A percentile compares a stretch with the other conserved stretches of the same genome.
phyloP scores from a whole-genome alignment of 257 asterid genomes.

The Gardenia jasminoides region DNA sequence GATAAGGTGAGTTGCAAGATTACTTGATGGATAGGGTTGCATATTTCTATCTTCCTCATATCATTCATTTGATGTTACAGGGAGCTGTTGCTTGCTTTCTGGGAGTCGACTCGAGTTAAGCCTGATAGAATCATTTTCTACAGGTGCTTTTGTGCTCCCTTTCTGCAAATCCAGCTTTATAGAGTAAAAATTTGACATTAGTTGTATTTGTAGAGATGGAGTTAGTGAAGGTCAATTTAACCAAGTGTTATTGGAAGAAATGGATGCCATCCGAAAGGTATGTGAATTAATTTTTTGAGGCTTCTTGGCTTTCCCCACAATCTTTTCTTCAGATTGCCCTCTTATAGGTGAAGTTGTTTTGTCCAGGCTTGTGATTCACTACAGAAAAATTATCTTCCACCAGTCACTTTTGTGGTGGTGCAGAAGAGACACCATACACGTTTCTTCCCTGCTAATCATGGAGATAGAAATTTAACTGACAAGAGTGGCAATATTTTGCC shows the following conservation, averaged over 20 bases:
- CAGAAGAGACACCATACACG: conserved; percentile 97
- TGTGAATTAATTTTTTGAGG: too few species aligned
- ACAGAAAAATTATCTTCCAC: conserved; percentile 49
- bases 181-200: background rate
- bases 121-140: conserved; percentile 72
- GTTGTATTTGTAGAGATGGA: conserved; percentile 62
- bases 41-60: background rate
- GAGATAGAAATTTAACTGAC: conserved; percentile 44
- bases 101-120: conserved; percentile 30
- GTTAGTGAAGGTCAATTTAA: conserved; percentile 83
- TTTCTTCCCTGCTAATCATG: conserved; percentile 55
- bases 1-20: conserved; percentile 44
- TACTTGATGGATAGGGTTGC: background rate
- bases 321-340: background rate
- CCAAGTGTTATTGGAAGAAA: conserved; percentile 66
- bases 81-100: conserved; percentile 54
- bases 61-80: conserved; percentile 34
- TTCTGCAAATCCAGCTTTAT: background rate
- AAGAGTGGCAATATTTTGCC: conserved; percentile 87
- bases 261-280: conserved; percentile 72
- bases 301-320: too few species aligned
- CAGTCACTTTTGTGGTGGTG: conserved; percentile 74
- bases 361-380: conserved; percentile 68
- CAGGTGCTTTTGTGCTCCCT: conserved; percentile 38
- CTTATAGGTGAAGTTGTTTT: background rate